Evolutionary conservation across 1,284 basidiomycete species (phyloP), one percentile per base, ranked within the genome.

Genomic region (Naganishia sp.): DNA sequence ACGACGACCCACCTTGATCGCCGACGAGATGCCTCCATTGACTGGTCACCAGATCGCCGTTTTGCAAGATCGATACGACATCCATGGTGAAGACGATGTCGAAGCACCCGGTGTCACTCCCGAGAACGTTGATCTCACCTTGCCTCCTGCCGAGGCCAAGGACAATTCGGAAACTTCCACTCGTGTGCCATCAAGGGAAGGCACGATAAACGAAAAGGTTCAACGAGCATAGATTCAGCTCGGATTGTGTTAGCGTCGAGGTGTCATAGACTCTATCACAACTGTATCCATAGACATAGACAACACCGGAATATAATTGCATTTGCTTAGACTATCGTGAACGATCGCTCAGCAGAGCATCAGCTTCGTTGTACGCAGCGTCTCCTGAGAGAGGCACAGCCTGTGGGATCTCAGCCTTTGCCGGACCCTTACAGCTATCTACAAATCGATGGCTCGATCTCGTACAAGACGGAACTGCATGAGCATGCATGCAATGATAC

Each of bases 61-160:
- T 47, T 71, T 80, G 72, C 76, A 76, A 46, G 75, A 78, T 42
- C 70, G 74, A 66, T 78, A 79, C 73, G 77, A 79, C 70, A 80
- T 81, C 61, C 78, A 80, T 75, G 77, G 75, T 54, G 69, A 66
- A 31, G 69, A 60, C 5, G 73, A 73, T 52, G 61, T 64, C 54
- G 76, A 76, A 67, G 69, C 71, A 35, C 65, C 69, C 31, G 71
- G 69, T 61, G 63, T 69, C 50, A 61, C 23, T 32, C 47, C 60
- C 46, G 72, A 70, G 17, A 68, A 67, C 25, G 69, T 72, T 64
- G 75, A 76, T 66, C 75, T 76, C 32, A 70, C 75, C 15, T 66
- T 76, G 15, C 76, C 77, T 18, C 76, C 76, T 57, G 42, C 72
- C 6, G 68, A 66, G 42, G 45, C 51, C 51, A 66, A 66, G 6